Conservation (phyloP, 129 eudicot genomes). For the Tagetes erecta region DNA sequence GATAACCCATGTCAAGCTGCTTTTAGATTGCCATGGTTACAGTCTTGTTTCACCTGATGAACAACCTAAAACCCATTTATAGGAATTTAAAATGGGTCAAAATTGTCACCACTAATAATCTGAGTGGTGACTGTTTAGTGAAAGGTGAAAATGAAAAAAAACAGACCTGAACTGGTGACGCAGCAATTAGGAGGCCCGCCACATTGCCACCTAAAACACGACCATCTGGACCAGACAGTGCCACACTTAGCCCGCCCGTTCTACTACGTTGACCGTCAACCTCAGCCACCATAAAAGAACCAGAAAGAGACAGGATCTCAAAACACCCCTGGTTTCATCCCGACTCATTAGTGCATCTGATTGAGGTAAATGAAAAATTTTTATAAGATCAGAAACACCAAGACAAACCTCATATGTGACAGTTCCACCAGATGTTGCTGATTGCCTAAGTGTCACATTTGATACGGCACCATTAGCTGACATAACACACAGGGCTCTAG, state of each 20-base stretch:
- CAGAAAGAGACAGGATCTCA: conserved; percentile 60
- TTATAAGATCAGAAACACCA: conserved; percentile 8
- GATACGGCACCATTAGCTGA: conserved; percentile 63
- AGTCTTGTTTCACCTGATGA: neutral
- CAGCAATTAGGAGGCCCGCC: conserved; percentile 70
- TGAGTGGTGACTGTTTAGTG: neutral
- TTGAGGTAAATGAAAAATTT: neutral
- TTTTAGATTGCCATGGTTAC: no score
- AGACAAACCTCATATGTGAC: conserved; percentile 60
- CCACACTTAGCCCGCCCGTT: conserved; percentile 52
- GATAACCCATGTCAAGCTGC: no score
- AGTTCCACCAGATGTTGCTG: conserved; percentile 52
- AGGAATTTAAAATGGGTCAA: neutral
- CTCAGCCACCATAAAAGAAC: conserved; percentile 51
- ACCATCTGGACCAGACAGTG: conserved; percentile 72
- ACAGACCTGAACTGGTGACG: conserved; percentile 64
- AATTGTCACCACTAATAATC: neutral
- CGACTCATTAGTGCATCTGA: neutral
- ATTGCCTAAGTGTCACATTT: conserved; percentile 53
- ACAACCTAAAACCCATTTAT: neutral
- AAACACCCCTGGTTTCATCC: conserved; percentile 50
- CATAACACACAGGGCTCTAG: conserved; percentile 50
- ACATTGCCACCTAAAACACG: conserved; percentile 72
- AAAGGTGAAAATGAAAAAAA: neutral
- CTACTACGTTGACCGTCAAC: conserved; percentile 44